Conservation (phyloP, 768 basidiomycete genomes). For the Paxillus ammoniavirescens region DNA sequence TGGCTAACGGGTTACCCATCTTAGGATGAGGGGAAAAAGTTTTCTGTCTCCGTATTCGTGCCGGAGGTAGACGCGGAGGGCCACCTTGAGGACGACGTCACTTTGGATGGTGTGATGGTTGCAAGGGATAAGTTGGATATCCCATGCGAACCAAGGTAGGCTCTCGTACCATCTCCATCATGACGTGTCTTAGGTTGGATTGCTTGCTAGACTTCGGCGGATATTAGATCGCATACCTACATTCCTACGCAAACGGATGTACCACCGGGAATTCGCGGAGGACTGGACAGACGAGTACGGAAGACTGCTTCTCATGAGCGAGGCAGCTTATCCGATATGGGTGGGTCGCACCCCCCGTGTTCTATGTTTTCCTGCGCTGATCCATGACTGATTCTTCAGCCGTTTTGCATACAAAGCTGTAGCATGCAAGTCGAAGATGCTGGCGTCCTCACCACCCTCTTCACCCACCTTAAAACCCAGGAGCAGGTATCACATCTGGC, state of each 20-base stretch:
- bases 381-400: constrained; percentile 32
- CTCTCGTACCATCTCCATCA: not conserved
- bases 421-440: constrained; percentile 37
- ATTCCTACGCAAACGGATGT: constrained; percentile 40
- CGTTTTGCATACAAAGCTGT: constrained; percentile 41
- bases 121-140: constrained; percentile 35
- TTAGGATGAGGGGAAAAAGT: constrained; percentile 39
- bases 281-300: constrained; percentile 51
- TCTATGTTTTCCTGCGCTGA: not conserved
- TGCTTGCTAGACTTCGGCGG: constrained; percentile 36
- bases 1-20: not conserved
- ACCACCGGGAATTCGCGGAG: constrained; percentile 40
- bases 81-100: constrained; percentile 26
- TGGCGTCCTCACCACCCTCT: constrained; percentile 31
- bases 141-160: constrained; percentile 40
- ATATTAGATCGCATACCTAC: constrained; percentile 34
- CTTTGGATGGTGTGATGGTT: constrained; percentile 26
- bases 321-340: constrained; percentile 60
- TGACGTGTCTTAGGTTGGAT: not conserved
- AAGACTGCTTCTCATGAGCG: constrained; percentile 53
- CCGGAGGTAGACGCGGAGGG: constrained; percentile 38
- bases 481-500: constrained; percentile 52
- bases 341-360: constrained; percentile 27
- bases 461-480: constrained; percentile 43
- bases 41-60: constrained; percentile 39